A percentile compares a stretch with the other conserved stretches of the same genome.
phyloP scores from a whole-genome alignment of 1,284 basidiomycete genomes.

The Tetrapyrgos nigripes region DNA sequence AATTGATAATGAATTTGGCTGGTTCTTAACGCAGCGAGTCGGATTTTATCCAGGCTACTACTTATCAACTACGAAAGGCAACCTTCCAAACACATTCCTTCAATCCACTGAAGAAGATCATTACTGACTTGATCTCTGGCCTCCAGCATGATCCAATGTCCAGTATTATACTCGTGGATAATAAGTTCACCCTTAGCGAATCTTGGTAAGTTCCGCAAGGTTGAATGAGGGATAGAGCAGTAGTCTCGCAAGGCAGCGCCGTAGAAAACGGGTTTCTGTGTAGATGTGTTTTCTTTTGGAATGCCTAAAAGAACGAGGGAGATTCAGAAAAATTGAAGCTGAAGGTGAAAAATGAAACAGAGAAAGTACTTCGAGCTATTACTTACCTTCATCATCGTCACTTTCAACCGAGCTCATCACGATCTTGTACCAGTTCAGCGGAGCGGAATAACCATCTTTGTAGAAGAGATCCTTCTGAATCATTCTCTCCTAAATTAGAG shows the following conservation, averaged over 20 bases:
- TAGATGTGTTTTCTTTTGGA: conserved; percentile 24
- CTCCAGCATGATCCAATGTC: conserved; percentile 39
- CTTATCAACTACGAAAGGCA: too few species aligned
- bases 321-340: conserved; percentile 11
- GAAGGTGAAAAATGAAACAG: conserved; percentile 25
- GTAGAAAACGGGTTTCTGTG: conserved; percentile 40
- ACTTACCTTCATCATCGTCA: conserved; percentile 23
- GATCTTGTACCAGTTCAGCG: conserved; percentile 14
- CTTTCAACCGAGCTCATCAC: background rate
- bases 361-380: background rate
- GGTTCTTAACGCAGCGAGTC: too few species aligned
- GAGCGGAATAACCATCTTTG: conserved; percentile 16
- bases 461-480: conserved; percentile 27
- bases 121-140: conserved; percentile 34
- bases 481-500: conserved; percentile 30
- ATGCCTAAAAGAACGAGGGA: conserved; percentile 29
- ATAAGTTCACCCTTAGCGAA: too few species aligned
- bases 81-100: conserved; percentile 4
- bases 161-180: conserved; percentile 37
- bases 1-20: too few species aligned
- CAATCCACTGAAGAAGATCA: conserved; percentile 36
- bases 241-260: conserved; percentile 36
- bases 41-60: too few species aligned
- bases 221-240: conserved; percentile 23
- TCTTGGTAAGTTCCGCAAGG: conserved; percentile 20